Percentiles rank a stretch among this genome's conserved stretches.
Conservation (phyloP, 1,284 basidiomycete species). For the Ustilago loliicola region DNA sequence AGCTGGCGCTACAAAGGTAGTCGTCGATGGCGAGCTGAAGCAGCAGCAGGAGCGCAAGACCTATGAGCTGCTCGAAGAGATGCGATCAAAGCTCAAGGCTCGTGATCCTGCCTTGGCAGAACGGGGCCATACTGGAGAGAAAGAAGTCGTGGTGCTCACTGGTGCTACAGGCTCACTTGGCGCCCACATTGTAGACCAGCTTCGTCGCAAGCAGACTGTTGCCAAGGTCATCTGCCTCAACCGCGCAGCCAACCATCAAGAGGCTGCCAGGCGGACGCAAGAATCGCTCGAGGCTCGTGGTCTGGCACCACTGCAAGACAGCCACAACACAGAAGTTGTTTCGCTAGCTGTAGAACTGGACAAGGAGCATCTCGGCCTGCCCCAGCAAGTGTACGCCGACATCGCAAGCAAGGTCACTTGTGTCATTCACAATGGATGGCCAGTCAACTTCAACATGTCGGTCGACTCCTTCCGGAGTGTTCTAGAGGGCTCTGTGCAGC, state of each 20-base stretch:
- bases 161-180: conserved; percentile 59
- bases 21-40: conserved; percentile 14
- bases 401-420: conserved; percentile 26
- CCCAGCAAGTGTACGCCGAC: conserved; percentile 21
- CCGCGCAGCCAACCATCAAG: conserved; percentile 29
- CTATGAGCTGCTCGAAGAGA: conserved; percentile 13
- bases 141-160: conserved; percentile 44
- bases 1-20: not conserved
- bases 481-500: conserved; percentile 74
- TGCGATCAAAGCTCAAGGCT: conserved; percentile 21
- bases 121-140: not conserved
- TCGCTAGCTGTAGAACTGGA: conserved; percentile 36
- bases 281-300: conserved; percentile 34
- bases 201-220: conserved; percentile 25
- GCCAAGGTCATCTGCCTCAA: conserved; percentile 46
- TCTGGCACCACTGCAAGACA: conserved; percentile 2
- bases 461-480: conserved; percentile 43
- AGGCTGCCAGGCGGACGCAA: conserved; percentile 34
- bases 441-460: conserved; percentile 57
- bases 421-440: conserved; percentile 59
- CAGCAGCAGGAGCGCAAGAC: conserved; percentile 61
- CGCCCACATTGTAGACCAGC: conserved; percentile 49
- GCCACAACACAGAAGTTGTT: conserved; percentile 5
- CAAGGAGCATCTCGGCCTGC: conserved; percentile 28
- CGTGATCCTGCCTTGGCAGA: conserved; percentile 13